Conservation (phyloP, 176 grass and related monocot genomes). For the Miscanthus lutarioriparius region DNA sequence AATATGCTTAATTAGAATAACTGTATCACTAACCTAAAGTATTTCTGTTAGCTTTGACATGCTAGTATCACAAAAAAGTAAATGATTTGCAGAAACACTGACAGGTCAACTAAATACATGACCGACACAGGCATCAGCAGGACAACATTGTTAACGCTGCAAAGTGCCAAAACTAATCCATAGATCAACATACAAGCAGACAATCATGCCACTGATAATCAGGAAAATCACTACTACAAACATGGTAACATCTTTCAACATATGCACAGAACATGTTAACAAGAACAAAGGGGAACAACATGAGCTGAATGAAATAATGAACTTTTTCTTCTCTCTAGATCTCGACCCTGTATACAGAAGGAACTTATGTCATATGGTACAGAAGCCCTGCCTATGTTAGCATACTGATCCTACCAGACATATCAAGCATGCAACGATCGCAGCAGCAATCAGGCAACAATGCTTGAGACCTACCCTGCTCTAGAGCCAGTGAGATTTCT, state of each 20-base stretch:
- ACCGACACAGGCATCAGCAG: background rate
- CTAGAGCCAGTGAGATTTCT: conserved; percentile 53
- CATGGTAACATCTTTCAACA: background rate
- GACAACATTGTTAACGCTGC: background rate
- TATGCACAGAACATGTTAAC: conserved; percentile 20
- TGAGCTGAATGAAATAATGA: conserved; percentile 60
- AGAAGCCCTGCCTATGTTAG: conserved; percentile 60
- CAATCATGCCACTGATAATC: background rate
- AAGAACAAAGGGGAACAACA: conserved; percentile 10
- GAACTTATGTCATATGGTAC: conserved; percentile 58
- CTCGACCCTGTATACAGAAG: conserved; percentile 49
- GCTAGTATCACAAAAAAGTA: background rate
- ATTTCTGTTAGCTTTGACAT: background rate
- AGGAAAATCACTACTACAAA: background rate
- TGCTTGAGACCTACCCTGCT: conserved; percentile 56
- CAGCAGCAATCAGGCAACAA: conserved; percentile 40
- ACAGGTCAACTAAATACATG: conserved; percentile 9
- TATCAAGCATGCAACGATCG: conserved; percentile 51
- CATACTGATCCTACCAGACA: conserved; percentile 53
- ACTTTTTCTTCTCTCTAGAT: conserved; percentile 49
- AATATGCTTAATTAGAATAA: background rate
- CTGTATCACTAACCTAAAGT: background rate
- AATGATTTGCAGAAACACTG: background rate
- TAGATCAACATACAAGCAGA: conserved; percentile 11
- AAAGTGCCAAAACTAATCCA: background rate